phyloP scores from a whole-genome alignment of 2,329 filamentous ascomycete species.

The Coleophoma cylindrospora region DNA sequence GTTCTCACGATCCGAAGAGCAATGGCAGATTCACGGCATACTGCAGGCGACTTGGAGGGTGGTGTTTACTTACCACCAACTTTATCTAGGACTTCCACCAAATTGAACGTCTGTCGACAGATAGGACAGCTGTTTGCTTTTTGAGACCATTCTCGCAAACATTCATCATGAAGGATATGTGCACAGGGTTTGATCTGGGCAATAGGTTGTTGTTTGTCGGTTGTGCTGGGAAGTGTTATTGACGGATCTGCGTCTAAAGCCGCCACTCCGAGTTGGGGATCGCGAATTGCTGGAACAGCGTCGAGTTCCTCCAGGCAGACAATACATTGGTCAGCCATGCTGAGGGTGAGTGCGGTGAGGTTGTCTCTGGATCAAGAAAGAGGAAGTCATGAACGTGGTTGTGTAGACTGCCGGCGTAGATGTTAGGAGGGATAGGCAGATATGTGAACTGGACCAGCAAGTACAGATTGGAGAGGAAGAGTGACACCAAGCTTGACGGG shows the following conservation, averaged over 20 bases:
- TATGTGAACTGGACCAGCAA: not conserved
- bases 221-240: slow-evolving; percentile 17
- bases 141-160: slow-evolving; percentile 90
- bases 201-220: slow-evolving; percentile 28
- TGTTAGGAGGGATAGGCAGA: slow-evolving; percentile 9
- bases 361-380: slow-evolving; percentile 6
- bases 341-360: slow-evolving; percentile 13
- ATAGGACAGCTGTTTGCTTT: slow-evolving; percentile 98
- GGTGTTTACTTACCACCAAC: slow-evolving; percentile 63
- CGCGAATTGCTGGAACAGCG: slow-evolving; percentile 11
- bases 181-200: slow-evolving; percentile 71
- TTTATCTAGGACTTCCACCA: slow-evolving; percentile 76
- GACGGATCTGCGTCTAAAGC: slow-evolving; percentile 11
- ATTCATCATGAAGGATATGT: slow-evolving; percentile 89
- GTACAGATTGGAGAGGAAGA: not conserved
- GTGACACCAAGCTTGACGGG: too few species aligned
- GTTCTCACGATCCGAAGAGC: too few species aligned
- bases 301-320: slow-evolving; percentile 61
- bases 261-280: slow-evolving; percentile 17
- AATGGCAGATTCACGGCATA: too few species aligned
- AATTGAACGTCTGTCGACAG: slow-evolving; percentile 86
- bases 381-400: slow-evolving; percentile 22
- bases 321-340: slow-evolving; percentile 60
- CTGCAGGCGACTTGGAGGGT: not conserved
- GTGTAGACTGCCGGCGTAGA: not conserved